Evolutionary conservation across 192 early-diverging fungal species (phyloP).

Genomic region (Coemansia brasiliensis): DNA sequence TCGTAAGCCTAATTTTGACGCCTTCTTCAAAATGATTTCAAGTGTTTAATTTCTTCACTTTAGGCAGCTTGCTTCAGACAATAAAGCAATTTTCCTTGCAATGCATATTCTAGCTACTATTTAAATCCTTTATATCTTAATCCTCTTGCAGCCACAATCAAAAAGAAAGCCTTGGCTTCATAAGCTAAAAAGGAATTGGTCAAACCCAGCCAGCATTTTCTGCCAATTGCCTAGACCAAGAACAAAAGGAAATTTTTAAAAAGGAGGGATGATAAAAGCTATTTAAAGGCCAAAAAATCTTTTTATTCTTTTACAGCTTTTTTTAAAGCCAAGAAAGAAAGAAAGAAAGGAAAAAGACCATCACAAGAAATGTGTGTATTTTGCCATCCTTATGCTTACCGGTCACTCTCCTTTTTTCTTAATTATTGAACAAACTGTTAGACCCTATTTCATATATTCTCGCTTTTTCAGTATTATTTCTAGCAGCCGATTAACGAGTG

Average conservation of each 20-base stretch:
- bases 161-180: not conserved
- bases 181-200: not conserved
- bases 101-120: too few relatives aligned
- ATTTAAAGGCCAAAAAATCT: slow-evolving; percentile 2
- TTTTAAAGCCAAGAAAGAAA: not conserved
- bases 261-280: slow-evolving; percentile 6
- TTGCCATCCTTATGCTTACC: not conserved
- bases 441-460: not conserved
- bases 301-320: slow-evolving; percentile 7
- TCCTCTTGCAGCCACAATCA: not conserved
- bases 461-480: slow-evolving; percentile 1
- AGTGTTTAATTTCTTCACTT: too few relatives aligned
- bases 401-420: not conserved
- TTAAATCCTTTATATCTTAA: too few relatives aligned
- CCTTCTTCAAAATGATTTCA: slow-evolving; percentile 9
- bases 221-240: not conserved
- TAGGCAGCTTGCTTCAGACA: too few relatives aligned
- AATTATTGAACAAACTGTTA: not conserved
- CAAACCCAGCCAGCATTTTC: not conserved
- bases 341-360: too few relatives aligned
- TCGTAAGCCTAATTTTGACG: not conserved
- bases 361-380: too few relatives aligned
- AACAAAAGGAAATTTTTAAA: not conserved
- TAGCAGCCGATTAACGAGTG: not conserved
- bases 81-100: too few relatives aligned